Percentiles rank a stretch among this genome's conserved stretches.
Conservation (phyloP, 78 protist species). For the Isochrysis galbana region DNA sequence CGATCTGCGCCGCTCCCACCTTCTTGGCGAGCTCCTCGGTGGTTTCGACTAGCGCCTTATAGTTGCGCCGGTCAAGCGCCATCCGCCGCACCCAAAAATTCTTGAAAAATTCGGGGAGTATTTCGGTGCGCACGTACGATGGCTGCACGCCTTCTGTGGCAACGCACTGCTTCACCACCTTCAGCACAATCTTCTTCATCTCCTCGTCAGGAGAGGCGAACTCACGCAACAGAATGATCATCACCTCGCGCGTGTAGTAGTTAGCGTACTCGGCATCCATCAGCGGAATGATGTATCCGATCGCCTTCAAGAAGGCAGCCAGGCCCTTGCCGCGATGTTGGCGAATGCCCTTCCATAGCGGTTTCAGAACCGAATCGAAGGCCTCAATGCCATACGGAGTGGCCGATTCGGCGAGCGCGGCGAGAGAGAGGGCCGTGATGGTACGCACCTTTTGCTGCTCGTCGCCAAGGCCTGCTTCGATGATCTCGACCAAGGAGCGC, state of each 20-base stretch:
- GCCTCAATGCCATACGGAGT: constrained; percentile 94
- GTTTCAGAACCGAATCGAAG: constrained; percentile 90
- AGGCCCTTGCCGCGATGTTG: constrained; percentile 86
- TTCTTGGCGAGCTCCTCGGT: constrained; percentile 94
- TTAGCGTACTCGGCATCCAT: constrained; percentile 91
- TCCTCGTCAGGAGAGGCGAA: constrained; percentile 95
- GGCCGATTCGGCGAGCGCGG: constrained; percentile 97
- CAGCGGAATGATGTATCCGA: constrained; percentile 98
- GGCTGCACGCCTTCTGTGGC: constrained; percentile 91
- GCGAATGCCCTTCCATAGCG: constrained; percentile 87
- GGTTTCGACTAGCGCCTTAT: constrained; percentile 90
- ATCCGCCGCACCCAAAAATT: constrained; percentile 94
- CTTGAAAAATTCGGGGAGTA: constrained; percentile 84
- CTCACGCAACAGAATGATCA: constrained; percentile 84
- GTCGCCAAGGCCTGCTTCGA: constrained; percentile 77
- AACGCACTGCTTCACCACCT: constrained; percentile 94
- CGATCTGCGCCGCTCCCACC: constrained; percentile 86
- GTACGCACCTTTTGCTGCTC: constrained; percentile 87
- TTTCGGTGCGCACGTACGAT: constrained; percentile 76
- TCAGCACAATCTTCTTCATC: constrained; percentile 97
- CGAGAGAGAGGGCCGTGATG: constrained; percentile 92
- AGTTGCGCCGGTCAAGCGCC: constrained; percentile 89
- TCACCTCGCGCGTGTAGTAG: constrained; percentile 88
- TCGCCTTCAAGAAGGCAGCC: constrained; percentile 96
- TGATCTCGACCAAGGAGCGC: constrained; percentile 79